Evolutionary conservation across 495 filamentous ascomycete genomes (phyloP).

Genomic region (Penicillium antarcticum): DNA sequence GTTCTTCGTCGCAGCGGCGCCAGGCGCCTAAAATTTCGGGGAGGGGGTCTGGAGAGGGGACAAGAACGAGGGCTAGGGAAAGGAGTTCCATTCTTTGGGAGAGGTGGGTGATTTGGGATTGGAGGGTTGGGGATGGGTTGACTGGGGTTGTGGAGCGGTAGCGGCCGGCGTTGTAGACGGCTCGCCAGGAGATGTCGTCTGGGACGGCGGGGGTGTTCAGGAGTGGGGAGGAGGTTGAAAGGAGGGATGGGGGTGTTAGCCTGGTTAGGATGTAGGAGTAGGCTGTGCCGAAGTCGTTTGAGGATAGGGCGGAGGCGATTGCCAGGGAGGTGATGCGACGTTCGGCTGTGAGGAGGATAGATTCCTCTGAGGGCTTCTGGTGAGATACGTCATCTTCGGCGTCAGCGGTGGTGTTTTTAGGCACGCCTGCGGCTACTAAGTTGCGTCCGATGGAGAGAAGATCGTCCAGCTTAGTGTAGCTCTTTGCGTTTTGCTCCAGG

Average conservation of each 20-base stretch:
- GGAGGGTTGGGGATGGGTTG: conserved; percentile 24
- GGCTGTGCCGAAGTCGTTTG: conserved; percentile 94
- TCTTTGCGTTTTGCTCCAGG: conserved; percentile 79
- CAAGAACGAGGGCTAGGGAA: conserved; percentile 76
- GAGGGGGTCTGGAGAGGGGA: conserved; percentile 66
- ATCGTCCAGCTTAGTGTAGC: conserved; percentile 84
- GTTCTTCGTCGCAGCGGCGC: conserved; percentile 84
- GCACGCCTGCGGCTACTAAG: conserved; percentile 69
- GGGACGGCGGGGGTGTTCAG: conserved; percentile 29
- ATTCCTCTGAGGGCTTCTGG: conserved; percentile 15
- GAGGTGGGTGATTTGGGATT: conserved; percentile 40
- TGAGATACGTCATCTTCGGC: conserved; percentile 9
- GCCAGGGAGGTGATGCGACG: conserved; percentile 82
- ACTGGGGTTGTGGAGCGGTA: conserved; percentile 52
- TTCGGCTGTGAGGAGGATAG: conserved; percentile 43
- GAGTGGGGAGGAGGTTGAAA: conserved; percentile 27
- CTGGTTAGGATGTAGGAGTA: conserved; percentile 88
- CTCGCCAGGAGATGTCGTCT: conserved; percentile 89
- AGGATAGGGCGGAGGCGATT: conserved; percentile 77
- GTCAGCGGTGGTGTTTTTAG: conserved; percentile 16
- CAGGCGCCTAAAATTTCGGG: conserved; percentile 83
- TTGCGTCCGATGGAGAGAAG: conserved; percentile 74
- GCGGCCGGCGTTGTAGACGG: conserved; percentile 82
- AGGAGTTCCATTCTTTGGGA: conserved; percentile 87
- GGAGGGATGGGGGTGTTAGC: conserved; percentile 39